Evolutionary conservation across 345 rosid genomes (phyloP).

Genomic region (Brassica juncea): DNA sequence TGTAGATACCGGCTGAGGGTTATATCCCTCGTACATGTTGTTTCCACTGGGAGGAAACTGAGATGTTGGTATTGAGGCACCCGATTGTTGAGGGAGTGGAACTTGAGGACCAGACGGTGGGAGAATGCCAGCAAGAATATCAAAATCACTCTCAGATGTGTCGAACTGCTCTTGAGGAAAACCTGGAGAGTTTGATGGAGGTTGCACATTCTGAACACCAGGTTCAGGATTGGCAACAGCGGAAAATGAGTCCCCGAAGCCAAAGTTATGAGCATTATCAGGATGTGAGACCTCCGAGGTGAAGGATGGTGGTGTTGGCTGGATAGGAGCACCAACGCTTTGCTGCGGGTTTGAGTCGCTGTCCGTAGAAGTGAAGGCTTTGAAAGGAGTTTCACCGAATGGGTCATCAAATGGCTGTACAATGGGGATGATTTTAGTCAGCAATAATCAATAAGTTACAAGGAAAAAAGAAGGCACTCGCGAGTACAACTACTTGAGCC

Average conservation of each 20-base stretch:
- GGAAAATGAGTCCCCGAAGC: slow-evolving; percentile 60
- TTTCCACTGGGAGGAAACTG: slow-evolving; percentile 45
- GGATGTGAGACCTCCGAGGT: slow-evolving; percentile 48
- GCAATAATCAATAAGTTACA: neutral
- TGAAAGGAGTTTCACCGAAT: slow-evolving; percentile 94
- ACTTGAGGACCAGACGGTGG: slow-evolving; percentile 69
- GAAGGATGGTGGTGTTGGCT: slow-evolving; percentile 45
- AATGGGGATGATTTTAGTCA: slow-evolving; percentile 14
- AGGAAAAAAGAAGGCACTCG: neutral
- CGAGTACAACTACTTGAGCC: slow-evolving; percentile 6
- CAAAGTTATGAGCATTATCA: slow-evolving; percentile 41
- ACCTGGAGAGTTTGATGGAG: slow-evolving; percentile 46
- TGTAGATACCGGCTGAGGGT: slow-evolving; percentile 42
- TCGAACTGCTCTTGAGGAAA: slow-evolving; percentile 60
- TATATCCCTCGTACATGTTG: slow-evolving; percentile 38
- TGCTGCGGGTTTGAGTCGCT: slow-evolving; percentile 45
- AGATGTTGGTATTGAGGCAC: slow-evolving; percentile 51
- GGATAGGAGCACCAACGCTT: slow-evolving; percentile 45
- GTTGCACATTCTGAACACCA: slow-evolving; percentile 39
- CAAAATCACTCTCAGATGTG: slow-evolving; percentile 56
- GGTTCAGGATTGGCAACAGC: slow-evolving; percentile 48
- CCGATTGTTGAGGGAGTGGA: slow-evolving; percentile 44
- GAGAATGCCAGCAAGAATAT: slow-evolving; percentile 90
- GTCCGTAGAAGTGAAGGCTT: slow-evolving; percentile 59
- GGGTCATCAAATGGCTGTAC: slow-evolving; percentile 93